Evolutionary conservation across 768 basidiomycete genomes (phyloP).

Genomic region (Rhizopogon salebrosus): DNA sequence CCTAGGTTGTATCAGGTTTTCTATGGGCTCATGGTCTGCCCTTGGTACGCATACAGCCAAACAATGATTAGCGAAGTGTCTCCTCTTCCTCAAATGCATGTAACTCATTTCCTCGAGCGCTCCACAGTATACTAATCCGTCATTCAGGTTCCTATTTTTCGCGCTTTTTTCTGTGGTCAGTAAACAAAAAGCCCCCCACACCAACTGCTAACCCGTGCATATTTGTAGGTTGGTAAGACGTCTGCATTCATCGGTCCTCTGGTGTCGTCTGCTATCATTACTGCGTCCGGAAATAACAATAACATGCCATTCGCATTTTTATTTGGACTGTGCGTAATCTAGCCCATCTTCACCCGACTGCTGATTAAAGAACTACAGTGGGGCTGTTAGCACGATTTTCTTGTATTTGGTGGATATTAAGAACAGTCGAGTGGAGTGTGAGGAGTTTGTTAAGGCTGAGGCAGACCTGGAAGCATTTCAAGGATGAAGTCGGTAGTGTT

Average conservation of each 20-base stretch:
- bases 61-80: conserved; percentile 82
- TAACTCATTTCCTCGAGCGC: conserved; percentile 1
- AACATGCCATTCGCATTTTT: conserved; percentile 76
- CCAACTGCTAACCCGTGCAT: neutral
- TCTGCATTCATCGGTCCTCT: conserved; percentile 75
- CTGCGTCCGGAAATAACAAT: conserved; percentile 59
- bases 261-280: conserved; percentile 71
- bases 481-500: neutral
- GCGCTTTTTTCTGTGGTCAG: conserved; percentile 66
- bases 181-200: neutral
- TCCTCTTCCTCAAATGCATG: conserved; percentile 64
- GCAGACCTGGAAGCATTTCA: conserved; percentile 34
- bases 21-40: conserved; percentile 70
- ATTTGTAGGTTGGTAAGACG: conserved; percentile 58
- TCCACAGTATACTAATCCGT: neutral
- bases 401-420: conserved; percentile 59
- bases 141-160: conserved; percentile 61
- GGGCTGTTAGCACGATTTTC: conserved; percentile 39
- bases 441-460: conserved; percentile 56
- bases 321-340: conserved; percentile 52
- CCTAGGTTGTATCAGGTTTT: conserved; percentile 63
- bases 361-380: neutral
- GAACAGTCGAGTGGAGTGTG: conserved; percentile 61
- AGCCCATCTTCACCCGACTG: neutral
- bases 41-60: conserved; percentile 79